Percentiles rank a stretch among this genome's conserved stretches.
These are phyloP conservation scores for Phytophthora pisi DNA, from an alignment of 352 stramenopile species.

Conservation along the genomic window DNA sequence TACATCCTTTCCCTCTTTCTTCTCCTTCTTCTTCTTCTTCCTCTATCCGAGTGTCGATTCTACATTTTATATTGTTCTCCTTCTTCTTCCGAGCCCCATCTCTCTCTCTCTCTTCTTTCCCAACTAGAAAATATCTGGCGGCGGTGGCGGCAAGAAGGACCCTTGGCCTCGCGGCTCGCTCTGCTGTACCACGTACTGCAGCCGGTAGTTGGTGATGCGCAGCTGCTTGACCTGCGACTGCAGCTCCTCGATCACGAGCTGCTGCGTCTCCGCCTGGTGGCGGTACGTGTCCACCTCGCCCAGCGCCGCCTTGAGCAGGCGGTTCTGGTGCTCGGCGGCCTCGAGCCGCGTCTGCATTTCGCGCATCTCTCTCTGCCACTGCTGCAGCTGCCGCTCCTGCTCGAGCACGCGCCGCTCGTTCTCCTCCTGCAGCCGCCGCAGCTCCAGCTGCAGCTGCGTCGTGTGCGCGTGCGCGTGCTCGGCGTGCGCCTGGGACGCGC, in stretches of 20 bases:
- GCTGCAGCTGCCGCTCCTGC: slow-evolving; percentile 53
- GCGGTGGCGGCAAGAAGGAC: slow-evolving; percentile 61
- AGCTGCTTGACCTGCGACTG: slow-evolving; percentile 76
- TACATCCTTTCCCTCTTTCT: not conserved
- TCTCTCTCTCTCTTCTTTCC: not conserved
- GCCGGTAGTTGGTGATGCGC: slow-evolving; percentile 65
- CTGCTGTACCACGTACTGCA: slow-evolving; percentile 80
- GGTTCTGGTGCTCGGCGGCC: slow-evolving; percentile 60
- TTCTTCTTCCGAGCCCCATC: not conserved
- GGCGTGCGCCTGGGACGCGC: not conserved
- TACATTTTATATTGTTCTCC: slow-evolving; percentile 30
- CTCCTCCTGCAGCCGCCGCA: slow-evolving; percentile 57
- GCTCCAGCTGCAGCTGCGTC: slow-evolving; percentile 36
- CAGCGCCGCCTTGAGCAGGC: slow-evolving; percentile 50
- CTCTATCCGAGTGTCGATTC: slow-evolving; percentile 19
- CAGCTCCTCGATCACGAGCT: slow-evolving; percentile 71
- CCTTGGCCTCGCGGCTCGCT: slow-evolving; percentile 48
- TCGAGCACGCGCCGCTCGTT: slow-evolving; percentile 48
- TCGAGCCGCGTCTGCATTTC: slow-evolving; percentile 52
- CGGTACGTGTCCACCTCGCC: slow-evolving; percentile 49
- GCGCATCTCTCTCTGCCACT: slow-evolving; percentile 58
- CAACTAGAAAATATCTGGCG: slow-evolving; percentile 72
- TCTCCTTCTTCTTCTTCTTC: slow-evolving; percentile 2
- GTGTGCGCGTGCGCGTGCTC: slow-evolving; percentile 26
- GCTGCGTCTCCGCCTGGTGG: slow-evolving; percentile 58